These are phyloP conservation scores for Botrytis byssoidea DNA, from an alignment of 2,329 filamentous ascomycete genomes.

Conservation along the genomic window DNA sequence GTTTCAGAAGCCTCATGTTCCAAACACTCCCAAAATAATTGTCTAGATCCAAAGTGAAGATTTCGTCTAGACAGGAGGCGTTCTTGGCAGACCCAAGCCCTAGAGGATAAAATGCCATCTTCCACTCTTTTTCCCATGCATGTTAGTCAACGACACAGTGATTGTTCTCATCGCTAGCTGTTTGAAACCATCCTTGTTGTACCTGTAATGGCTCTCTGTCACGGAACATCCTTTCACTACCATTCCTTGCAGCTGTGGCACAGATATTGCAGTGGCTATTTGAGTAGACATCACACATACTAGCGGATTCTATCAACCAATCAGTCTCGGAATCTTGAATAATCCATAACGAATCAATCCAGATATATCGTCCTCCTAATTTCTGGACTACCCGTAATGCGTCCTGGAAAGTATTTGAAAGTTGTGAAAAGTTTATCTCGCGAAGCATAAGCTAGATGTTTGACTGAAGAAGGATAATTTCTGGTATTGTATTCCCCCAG, in stretches of 20 bases:
- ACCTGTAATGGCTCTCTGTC: not conserved
- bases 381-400: not conserved
- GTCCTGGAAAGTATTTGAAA: not conserved
- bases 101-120: not conserved
- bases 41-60: not conserved
- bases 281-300: not conserved
- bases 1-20: not conserved
- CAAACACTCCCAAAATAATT: not conserved
- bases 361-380: not conserved
- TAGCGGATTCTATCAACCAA: not conserved
- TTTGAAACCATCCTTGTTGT: not conserved
- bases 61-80: not conserved
- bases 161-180: accelerated
- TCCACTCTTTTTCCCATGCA: not conserved
- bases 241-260: not conserved
- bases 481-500: accelerated
- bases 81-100: not conserved
- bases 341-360: not conserved
- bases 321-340: not conserved
- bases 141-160: accelerated
- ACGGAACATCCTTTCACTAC: not conserved
- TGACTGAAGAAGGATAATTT: not conserved
- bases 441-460: not conserved
- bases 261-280: not conserved
- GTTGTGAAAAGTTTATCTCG: not conserved